Conservation (phyloP, 1,284 basidiomycete species). For the Leccinum brunneo-olivaceum region DNA sequence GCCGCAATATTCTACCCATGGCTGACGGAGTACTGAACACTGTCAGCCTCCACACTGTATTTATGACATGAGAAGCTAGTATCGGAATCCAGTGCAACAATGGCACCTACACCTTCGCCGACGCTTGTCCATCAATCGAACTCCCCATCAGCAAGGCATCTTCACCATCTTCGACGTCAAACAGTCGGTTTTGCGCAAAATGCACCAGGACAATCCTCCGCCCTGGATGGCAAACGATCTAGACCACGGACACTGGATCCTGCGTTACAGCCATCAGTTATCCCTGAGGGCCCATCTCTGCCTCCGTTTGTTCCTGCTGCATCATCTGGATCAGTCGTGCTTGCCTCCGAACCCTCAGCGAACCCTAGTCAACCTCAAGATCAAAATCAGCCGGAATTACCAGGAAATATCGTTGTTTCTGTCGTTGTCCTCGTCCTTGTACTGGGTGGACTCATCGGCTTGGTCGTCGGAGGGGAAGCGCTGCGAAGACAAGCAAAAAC, state of each 20-base stretch:
- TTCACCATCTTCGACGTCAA: background rate
- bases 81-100: background rate
- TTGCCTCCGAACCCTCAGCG: slow-evolving; percentile 10
- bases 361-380: slow-evolving; percentile 8
- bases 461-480: slow-evolving; percentile 24
- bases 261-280: slow-evolving; percentile 7
- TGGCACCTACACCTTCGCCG: background rate
- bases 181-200: background rate
- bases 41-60: background rate
- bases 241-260: slow-evolving; percentile 8
- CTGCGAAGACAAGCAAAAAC: slow-evolving; percentile 21
- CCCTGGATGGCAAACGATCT: background rate
- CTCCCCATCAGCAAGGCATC: no score
- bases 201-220: background rate
- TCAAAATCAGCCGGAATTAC: slow-evolving; percentile 7
- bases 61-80: background rate
- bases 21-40: background rate
- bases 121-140: no score
- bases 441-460: slow-evolving; percentile 23
- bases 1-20: no score
- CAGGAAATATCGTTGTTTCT: slow-evolving; percentile 23
- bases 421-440: slow-evolving; percentile 23
- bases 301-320: slow-evolving; percentile 2
- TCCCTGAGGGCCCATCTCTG: slow-evolving; percentile 5
- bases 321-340: slow-evolving; percentile 7